Evolutionary conservation across 2,329 filamentous ascomycete species (phyloP).

Genomic region (Xylariaceae sp.): DNA sequence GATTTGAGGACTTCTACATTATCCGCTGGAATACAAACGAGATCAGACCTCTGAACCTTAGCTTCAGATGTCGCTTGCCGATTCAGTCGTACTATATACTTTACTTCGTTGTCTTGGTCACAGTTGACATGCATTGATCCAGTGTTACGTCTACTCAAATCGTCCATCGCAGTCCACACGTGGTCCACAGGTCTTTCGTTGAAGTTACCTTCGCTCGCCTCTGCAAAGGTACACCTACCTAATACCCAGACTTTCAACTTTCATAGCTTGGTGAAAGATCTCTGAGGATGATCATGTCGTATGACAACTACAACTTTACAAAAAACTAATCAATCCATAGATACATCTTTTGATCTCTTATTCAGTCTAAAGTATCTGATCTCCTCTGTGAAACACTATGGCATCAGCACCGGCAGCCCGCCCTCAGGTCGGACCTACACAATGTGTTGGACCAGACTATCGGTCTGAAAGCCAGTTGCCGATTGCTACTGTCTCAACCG

Average conservation of each 20-base stretch:
- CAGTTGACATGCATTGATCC: slow-evolving; percentile 5
- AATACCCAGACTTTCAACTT: too few species aligned
- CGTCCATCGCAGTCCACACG: background rate
- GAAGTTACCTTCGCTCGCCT: background rate
- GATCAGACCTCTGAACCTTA: too few species aligned
- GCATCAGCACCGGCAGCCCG: slow-evolving; percentile 40
- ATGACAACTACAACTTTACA: slow-evolving; percentile 6
- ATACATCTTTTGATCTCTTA: background rate
- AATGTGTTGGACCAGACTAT: slow-evolving; percentile 83
- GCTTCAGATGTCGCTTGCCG: background rate
- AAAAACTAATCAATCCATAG: slow-evolving; percentile 8
- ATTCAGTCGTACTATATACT: background rate
- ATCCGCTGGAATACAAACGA: too few species aligned
- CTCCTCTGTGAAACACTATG: too few species aligned
- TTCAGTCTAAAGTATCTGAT: background rate
- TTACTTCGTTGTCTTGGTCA: background rate
- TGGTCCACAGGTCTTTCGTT: too few species aligned
- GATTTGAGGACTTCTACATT: too few species aligned
- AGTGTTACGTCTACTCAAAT: background rate
- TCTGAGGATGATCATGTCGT: background rate
- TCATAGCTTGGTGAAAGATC: slow-evolving; percentile 12
- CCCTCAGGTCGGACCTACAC: slow-evolving; percentile 52
- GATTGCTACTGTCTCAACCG: slow-evolving; percentile 85
- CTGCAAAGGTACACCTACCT: too few species aligned
- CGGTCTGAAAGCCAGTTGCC: slow-evolving; percentile 78